Evolutionary conservation across 2,329 filamentous ascomycete species (phyloP), one percentile per base, ranked within the genome.

Genomic region (Penicillium decumbens): DNA sequence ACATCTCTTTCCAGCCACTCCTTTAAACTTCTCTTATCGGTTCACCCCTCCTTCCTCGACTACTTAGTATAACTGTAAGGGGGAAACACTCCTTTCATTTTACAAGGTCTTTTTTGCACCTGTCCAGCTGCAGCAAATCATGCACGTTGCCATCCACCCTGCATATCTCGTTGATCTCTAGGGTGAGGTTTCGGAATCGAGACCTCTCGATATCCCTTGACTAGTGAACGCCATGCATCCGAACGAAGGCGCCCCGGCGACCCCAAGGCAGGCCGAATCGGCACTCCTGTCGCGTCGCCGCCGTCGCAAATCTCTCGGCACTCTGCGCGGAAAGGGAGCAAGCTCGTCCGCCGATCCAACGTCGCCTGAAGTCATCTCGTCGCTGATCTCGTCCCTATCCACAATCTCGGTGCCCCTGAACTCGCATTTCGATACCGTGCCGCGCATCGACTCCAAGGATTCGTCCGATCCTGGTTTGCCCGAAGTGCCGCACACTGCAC

Each of bases 351-450:
- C 70, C 43, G 70, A 74, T 56, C 69, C 71, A 35, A 70, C 72
- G n/a, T 76, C 73, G 18, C 71, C 73, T 15, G 74, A 76, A 56
- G 69, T 77, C 27, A 77, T 85, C 54, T 80, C 80, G 13, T 80
- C 78, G 41, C 74, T 85, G 51, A 82, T 84, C 65, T 79, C 80
- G 53, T 83, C 81, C 27, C 74, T 85, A 38, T 80, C 80, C 15
- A 73, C 76, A 55, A 80, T 82, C 52, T 79, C 80, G 4, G 78
- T 81, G 42, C 85, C 87, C 20, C 80, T 85, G 47, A 82, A 79
- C 65, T 77, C 80, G 51, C 84, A 88, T 65, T 89, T 89, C 64
- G 86, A 90, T 60, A 77, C 75, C 47, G 71, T 77, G 43, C 72
- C 76, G 20, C 64, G 66, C 48, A 68, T 72, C 45, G 67, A 69